Evolutionary conservation across 768 basidiomycete species (phyloP), one percentile per base, ranked within the genome.

Genomic region (Naganishia antarctica): DNA sequence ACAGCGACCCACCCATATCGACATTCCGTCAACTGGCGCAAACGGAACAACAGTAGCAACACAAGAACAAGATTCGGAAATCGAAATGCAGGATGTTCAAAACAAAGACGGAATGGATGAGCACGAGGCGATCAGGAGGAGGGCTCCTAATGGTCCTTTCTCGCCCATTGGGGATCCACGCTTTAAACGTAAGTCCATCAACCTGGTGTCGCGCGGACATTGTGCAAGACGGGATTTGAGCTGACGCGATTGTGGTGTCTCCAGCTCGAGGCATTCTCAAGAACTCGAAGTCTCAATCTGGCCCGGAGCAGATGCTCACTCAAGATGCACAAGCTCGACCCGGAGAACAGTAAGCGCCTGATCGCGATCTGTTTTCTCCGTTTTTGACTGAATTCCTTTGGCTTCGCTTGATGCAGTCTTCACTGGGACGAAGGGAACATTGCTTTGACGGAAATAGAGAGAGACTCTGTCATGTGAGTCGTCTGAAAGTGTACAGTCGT

Each of bases 371-470:
- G 13, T 26, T 34, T 53, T 12, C 31, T 37, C 18, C 32, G 21
- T 16, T 11, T 7, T 15, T 25, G 45, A 37, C 34, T 37, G 23
- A 53, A 53, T 41, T 15, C 28, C 4, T 1, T 9, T 37, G 6
- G 16, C 11, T 23, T 21, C 16, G 25, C 13, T 3, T 37, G 34
- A 37, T 82, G 83, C 69, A 92, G 86, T 70, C 74, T 96, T 72
- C 89, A 90, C 73, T 97, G 92, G 92, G 93, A 97, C 73, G 92
- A 97, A 73, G 89, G 85, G 75, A 97, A 96, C 74, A 82, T 97
- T 37, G 89, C 90, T 26, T 78, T 89, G 72, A 96, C 92, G 0
- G 92, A 97, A 78, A 86, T 91, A 69, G 85, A 88, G 82, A 94
- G 94, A 78, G 91, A 94, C 73, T 92, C 90, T 68, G 80, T 91